These are phyloP conservation scores for Tuber brumale DNA, from an alignment of 495 filamentous ascomycete genomes.

Conservation along the genomic window DNA sequence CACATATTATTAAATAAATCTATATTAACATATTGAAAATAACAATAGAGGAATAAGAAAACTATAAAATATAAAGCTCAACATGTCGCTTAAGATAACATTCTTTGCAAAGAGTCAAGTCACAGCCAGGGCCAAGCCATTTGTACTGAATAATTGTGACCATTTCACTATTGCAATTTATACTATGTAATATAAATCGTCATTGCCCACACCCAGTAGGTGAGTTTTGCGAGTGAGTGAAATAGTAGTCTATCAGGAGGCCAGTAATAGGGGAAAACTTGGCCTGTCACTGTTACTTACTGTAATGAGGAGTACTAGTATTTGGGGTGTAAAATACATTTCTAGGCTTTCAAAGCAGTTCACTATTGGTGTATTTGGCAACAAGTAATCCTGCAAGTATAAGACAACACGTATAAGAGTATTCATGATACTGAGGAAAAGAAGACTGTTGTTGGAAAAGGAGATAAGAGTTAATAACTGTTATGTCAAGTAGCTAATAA, in stretches of 20 bases:
- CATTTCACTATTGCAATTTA: background rate
- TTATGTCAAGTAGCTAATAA: slow-evolving; percentile 30
- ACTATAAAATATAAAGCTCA: background rate
- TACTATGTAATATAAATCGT: background rate
- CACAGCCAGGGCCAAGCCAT: background rate
- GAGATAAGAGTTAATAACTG: slow-evolving; percentile 10
- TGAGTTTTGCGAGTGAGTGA: background rate
- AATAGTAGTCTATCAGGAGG: background rate
- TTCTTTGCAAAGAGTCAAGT: background rate
- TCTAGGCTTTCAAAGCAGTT: background rate
- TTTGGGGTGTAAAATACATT: background rate
- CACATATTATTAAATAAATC: background rate
- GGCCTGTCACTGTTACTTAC: background rate
- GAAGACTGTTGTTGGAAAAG: background rate
- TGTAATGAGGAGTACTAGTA: background rate
- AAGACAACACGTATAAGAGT: background rate
- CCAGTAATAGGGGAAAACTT: background rate
- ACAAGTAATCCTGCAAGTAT: background rate
- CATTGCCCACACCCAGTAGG: background rate
- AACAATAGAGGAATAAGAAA: background rate
- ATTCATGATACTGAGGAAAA: background rate
- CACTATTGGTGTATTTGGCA: background rate
- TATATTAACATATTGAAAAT: background rate
- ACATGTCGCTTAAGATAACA: background rate
- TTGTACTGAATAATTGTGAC: background rate